These are phyloP conservation scores for Populus ilicifolia DNA, from an alignment of 345 rosid species.

Conservation along the genomic window DNA sequence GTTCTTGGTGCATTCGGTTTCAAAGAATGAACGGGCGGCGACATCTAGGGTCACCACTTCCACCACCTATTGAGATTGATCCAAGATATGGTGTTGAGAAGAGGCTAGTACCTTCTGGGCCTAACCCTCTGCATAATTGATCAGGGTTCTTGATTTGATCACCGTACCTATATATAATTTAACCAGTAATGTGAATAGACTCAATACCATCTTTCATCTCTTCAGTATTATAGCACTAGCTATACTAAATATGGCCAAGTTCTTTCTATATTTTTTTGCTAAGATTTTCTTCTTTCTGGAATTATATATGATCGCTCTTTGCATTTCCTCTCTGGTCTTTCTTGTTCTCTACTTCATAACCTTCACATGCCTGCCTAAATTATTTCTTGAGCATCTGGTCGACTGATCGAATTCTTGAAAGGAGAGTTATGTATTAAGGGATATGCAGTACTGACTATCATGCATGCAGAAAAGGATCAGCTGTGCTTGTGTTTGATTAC, in stretches of 20 bases:
- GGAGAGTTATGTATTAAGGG: neutral
- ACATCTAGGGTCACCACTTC: neutral
- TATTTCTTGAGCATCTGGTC: constrained; percentile 4
- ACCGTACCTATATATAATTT: neutral
- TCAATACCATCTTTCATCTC: neutral
- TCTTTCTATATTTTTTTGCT: neutral
- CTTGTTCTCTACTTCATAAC: neutral
- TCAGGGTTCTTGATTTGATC: neutral
- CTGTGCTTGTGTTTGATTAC: constrained; percentile 34
- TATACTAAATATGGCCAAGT: neutral
- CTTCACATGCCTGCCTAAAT: neutral
- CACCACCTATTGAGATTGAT: constrained; percentile 35
- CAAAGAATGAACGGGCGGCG: constrained; percentile 25
- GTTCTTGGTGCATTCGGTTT: constrained; percentile 40
- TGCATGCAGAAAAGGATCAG: neutral
- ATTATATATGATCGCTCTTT: neutral
- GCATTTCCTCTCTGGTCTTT: neutral
- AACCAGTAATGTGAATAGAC: neutral
- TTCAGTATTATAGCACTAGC: neutral
- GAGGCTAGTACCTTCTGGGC: constrained; percentile 66
- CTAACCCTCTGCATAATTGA: constrained; percentile 73
- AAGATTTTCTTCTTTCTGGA: neutral
- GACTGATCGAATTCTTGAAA: neutral
- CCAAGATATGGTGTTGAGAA: constrained; percentile 63
- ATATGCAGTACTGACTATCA: neutral